Evolutionary conservation across 148 eudicot genomes (phyloP), one percentile per base, ranked within the genome.

Genomic region (Camellia lanceoleosa): DNA sequence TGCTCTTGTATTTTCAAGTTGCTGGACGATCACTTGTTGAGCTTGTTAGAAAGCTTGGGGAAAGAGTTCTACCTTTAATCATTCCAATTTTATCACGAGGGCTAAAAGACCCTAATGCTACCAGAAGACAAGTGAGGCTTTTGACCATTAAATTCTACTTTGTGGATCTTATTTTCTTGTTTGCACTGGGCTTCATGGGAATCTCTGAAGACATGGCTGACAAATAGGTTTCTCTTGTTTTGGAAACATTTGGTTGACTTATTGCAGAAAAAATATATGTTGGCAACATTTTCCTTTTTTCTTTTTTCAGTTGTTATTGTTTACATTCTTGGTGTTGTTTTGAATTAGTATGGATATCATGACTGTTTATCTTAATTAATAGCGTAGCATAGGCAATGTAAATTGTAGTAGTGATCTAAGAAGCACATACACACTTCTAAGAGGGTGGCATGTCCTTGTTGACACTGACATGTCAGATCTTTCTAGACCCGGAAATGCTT

Each of bases 41-140:
- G 85, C 99, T 96, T 82, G 99, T 96, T 73, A 84, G 95, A 85
- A 96, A 96, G 90, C 97, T 96, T 75, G 99, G 99, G 80, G 99
- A 96, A 67, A 96, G 99, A 88, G 99, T 96, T 75, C 94, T 96
- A 84, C 93, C 99, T 69, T 68, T 92, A 86, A 91, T 96, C 75
- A 92, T 96, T 60, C 99, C 99, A 15, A 96, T 96, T 76, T 80
- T 96, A 80, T 92, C 99, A 13, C 74, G 78, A 84, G 99, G 99
- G 65, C 87, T 93, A 44, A 91, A 86, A 64, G 98, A 96, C 82
- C 89, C 97, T 54, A 84, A 88, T 80, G 82, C 93, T 11, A 79
- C 93, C 79, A 90, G 97, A 89, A 91, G 99, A 96, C 99, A 96
- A 73, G 99, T 93, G 86, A 79, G 95, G 61, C 66, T 62, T 74